Conservation (phyloP, 2,329 filamentous ascomycete species). For the Zasmidium cellare region DNA sequence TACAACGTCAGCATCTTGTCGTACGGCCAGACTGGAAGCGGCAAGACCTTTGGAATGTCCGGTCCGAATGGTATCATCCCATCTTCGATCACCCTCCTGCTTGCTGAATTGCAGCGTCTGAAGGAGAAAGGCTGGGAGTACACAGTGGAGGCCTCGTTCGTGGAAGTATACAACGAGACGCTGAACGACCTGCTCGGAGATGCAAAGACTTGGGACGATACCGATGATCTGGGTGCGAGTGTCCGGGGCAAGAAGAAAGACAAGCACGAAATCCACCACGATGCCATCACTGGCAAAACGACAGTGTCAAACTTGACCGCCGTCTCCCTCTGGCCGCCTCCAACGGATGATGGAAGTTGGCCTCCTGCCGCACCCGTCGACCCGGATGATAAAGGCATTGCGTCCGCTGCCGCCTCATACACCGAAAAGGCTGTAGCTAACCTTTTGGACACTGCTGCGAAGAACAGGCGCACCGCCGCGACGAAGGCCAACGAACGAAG, state of each 20-base stretch:
- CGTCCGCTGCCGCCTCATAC: slow-evolving; percentile 21
- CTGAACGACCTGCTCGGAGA: slow-evolving; percentile 83
- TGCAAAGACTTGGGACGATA: slow-evolving; percentile 63
- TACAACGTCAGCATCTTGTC: slow-evolving; percentile 99
- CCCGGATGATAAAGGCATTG: slow-evolving; percentile 2
- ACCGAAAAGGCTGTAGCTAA: slow-evolving; percentile 30
- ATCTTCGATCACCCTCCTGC: slow-evolving; percentile 88
- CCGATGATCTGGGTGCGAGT: slow-evolving; percentile 29
- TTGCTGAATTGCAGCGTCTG: slow-evolving; percentile 78
- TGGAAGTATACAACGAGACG: slow-evolving; percentile 98
- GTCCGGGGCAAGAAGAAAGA: slow-evolving; percentile 56
- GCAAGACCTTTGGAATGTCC: slow-evolving; percentile 97
- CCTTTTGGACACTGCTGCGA: slow-evolving; percentile 70
- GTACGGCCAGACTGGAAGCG: slow-evolving; percentile 95
- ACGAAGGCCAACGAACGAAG: slow-evolving; percentile 98
- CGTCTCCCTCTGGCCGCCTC: slow-evolving; percentile 73
- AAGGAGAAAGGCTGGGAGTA: slow-evolving; percentile 94
- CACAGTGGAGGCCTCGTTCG: slow-evolving; percentile 89
- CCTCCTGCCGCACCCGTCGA: slow-evolving; percentile 24
- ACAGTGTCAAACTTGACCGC: slow-evolving; percentile 77
- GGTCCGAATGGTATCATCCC: slow-evolving; percentile 92
- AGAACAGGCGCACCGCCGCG: slow-evolving; percentile 87
- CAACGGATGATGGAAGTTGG: slow-evolving; percentile 60
- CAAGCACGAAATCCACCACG: slow-evolving; percentile 87
- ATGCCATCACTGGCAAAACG: slow-evolving; percentile 77